Evolutionary conservation across 257 asterid species (phyloP), one percentile per base, ranked within the genome.

Genomic region (Solanum etuberosum): DNA sequence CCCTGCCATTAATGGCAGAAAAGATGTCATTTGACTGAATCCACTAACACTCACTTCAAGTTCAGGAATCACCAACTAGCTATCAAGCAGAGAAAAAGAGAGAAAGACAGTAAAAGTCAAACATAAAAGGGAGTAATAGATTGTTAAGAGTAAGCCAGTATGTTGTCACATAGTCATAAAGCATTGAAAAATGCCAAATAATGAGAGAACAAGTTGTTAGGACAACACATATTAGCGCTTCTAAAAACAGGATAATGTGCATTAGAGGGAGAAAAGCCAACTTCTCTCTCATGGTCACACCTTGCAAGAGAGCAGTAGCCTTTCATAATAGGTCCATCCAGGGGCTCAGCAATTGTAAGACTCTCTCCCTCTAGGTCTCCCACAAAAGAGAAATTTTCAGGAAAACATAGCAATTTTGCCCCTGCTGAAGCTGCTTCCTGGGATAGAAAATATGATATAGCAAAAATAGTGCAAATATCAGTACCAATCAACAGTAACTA

Each of bases 341-440:
- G 87, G 59, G 98, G 94, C 84, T 96, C 95, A 42, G 97, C 97
- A 67, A 96, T 89, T 61, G 88, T 90, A 87, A 96, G 92, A 86
- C 99, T 96, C 68, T 96, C 98, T 80, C 98, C 98, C 78, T 92
- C 42, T 90, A 90, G 89, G 77, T 91, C 90, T 48, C 98, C 98
- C 63, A 95, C 94, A 84, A 92, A 95, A 68, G 99, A 95, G 93
- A 96, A 96, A 90, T 95, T 96, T 91, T 96, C 99, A 29, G 99
- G 99, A 35, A 96, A 91, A 88, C 99, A 95, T 38, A 96, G 94
- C 86, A 96, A 87, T 88, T 95, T 96, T 29, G 98, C 99, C 51
- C 99, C 99, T 63, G 96, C 98, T 86, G 91, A 84, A 76, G 90
- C 98, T 48, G 99, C 99, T 87, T 96, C 98, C 94, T 96, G 93